Base-by-base conservation (phyloP, 2,329 filamentous ascomycete genomes). In the Aspergillus transmontanensis region DNA sequence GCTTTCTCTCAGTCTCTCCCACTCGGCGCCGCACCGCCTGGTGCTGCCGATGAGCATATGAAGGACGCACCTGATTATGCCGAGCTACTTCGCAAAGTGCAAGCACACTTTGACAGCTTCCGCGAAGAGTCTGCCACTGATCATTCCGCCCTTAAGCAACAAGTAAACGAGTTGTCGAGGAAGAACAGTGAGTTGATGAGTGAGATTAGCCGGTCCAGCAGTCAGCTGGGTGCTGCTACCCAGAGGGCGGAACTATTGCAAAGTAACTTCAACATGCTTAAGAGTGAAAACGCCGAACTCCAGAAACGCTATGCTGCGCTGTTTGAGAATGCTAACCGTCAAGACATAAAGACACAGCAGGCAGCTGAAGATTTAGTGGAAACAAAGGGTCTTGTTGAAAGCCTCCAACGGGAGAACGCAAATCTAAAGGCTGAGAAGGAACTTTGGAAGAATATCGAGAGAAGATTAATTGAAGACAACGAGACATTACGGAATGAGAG, bases 401-500 rank as follows among this genome's bases (percentile, higher is more conserved):
- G 93, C 72, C 86, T 97, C 78, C 90, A 93, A 58, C 93, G 93
- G 68, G 95, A 99, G 75, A 93, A 90, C 59, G 90, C 93, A 19
- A 97, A 98, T 73, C 86, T 97, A 39, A 97, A 96, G 77, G 94
- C 94, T 0, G 94, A 98, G 78, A 97, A 97, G 80, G 91, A 93
- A 43, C 84, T 99, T 11, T 97, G 92, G 91, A 96, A 95, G 81
- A 92, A 90, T 61, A 96, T 97, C 39, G 94, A 98, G 75, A 90
- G 91, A 66, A 89, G 96, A 58, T 84, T 98, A 50, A 90, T 87
- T 66, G 92, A 95, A 71, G 94, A 98, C 73, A 97, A 95, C 67
- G 93, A 97, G 73, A 87, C 82, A 23, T 82, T 98, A 14, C 85
- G 91, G 48, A 92, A 96, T 64, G 95, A 99, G 76, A 91, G 93